Conservation (phyloP, 1,284 basidiomycete genomes). For the Clitocybe nebularis region DNA sequence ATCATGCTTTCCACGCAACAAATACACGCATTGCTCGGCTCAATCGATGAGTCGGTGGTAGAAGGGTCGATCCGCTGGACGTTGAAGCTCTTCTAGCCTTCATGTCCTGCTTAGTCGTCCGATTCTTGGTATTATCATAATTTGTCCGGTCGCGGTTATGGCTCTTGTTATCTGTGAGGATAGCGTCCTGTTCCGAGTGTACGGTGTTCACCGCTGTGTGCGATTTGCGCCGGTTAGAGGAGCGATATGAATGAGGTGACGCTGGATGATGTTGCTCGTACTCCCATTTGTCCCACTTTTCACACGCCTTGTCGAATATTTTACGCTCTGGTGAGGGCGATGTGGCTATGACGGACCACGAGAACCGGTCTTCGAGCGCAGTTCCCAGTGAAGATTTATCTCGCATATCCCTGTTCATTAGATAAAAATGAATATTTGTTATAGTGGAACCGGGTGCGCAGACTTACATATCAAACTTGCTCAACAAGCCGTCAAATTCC, state of each 20-base stretch:
- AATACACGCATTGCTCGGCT: constrained; percentile 54
- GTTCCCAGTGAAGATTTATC: constrained; percentile 46
- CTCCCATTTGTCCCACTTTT: constrained; percentile 48
- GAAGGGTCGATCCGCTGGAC: constrained; percentile 12
- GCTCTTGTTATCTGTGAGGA: not conserved
- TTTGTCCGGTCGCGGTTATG: not conserved
- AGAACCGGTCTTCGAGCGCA: constrained; percentile 44
- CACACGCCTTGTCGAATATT: constrained; percentile 50
- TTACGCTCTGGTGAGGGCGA: constrained; percentile 44
- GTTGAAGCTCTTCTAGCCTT: constrained; percentile 5
- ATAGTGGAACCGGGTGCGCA: not conserved
- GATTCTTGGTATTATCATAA: constrained; percentile 1
- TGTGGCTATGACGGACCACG: constrained; percentile 37
- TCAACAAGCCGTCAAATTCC: constrained; percentile 54
- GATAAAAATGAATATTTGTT: constrained; percentile 7
- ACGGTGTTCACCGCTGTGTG: not conserved
- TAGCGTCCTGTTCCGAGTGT: not conserved
- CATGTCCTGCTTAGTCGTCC: constrained; percentile 12
- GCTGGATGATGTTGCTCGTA: constrained; percentile 10
- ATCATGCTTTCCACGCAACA: constrained; percentile 50
- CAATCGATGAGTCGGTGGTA: constrained; percentile 32
- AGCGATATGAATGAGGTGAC: constrained; percentile 14
- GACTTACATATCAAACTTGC: constrained; percentile 57
- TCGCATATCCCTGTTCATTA: constrained; percentile 65
- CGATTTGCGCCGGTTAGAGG: constrained; percentile 8